Percentiles rank a stretch among this genome's conserved stretches.
Conservation (phyloP, 176 grass and related monocot species). For the Pharus latifolius region DNA sequence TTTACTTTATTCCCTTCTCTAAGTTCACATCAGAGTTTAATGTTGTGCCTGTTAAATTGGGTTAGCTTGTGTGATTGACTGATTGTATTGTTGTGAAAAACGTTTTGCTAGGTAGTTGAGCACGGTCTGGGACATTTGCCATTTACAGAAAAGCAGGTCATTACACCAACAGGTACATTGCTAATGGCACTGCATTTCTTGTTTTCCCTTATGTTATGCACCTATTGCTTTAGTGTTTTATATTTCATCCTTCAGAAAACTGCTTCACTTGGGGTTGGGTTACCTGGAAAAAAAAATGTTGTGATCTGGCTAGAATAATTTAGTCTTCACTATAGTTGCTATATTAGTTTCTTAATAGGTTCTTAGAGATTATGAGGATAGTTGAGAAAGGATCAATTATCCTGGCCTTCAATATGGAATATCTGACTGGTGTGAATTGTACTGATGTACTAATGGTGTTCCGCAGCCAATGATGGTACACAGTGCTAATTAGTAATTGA, state of each 20-base stretch:
- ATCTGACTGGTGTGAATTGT: not conserved
- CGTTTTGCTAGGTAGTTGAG: conserved; percentile 67
- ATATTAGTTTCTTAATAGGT: not conserved
- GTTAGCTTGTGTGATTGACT: conserved; percentile 1
- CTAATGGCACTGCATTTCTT: conserved; percentile 2
- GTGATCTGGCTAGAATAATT: not conserved
- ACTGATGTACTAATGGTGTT: not conserved
- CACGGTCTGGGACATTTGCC: conserved; percentile 96
- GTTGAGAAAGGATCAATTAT: not conserved
- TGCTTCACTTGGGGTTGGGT: not conserved
- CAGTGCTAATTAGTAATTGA: not conserved
- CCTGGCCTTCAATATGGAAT: not conserved
- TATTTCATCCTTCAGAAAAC: not conserved
- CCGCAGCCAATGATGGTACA: not conserved
- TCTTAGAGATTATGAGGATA: not conserved
- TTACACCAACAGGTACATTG: conserved; percentile 95
- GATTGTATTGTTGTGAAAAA: conserved; percentile 13
- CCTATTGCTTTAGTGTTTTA: not conserved
- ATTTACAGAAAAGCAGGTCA: conserved; percentile 93
- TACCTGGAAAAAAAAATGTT: not conserved
- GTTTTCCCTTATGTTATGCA: not conserved
- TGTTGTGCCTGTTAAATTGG: not conserved
- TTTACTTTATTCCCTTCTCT: conserved; percentile 7
- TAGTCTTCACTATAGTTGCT: not conserved
- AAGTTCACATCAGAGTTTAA: not conserved